phyloP scores from a whole-genome alignment of 2,329 filamentous ascomycete genomes.

The Diplocarpon mali region DNA sequence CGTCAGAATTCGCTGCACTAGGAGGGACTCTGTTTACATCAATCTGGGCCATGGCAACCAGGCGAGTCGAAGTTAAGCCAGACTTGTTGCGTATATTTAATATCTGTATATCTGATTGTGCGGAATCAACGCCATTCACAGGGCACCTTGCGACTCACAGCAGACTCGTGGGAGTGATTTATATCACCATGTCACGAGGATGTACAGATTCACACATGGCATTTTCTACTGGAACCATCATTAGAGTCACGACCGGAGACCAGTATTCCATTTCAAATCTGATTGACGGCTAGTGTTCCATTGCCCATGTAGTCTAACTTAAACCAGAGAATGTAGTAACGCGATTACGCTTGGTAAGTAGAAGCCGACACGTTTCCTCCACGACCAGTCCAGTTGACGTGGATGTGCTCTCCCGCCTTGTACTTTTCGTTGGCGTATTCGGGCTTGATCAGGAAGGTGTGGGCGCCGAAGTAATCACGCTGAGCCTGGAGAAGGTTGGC shows the following conservation, averaged over 20 bases:
- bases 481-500: conserved; percentile 98
- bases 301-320: conserved; percentile 10
- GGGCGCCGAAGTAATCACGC: conserved; percentile 97
- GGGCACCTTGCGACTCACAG: too few relatives aligned
- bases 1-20: too few relatives aligned
- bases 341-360: conserved; percentile 80
- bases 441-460: conserved; percentile 84
- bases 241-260: neutral
- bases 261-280: neutral
- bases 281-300: neutral
- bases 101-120: too few relatives aligned
- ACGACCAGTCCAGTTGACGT: conserved; percentile 99
- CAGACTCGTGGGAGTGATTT: too few relatives aligned
- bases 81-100: too few relatives aligned
- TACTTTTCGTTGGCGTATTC: conserved; percentile 69
- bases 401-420: conserved; percentile 75
- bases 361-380: conserved; percentile 95
- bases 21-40: too few relatives aligned
- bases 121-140: too few relatives aligned
- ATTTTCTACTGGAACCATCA: too few relatives aligned
- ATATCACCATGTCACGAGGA: too few relatives aligned
- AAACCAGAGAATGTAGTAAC: neutral
- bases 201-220: too few relatives aligned
- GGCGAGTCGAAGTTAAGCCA: too few relatives aligned
- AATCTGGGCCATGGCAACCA: too few relatives aligned